phyloP scores from a whole-genome alignment of 148 eudicot species.

The Pharnaceum exiguum region DNA sequence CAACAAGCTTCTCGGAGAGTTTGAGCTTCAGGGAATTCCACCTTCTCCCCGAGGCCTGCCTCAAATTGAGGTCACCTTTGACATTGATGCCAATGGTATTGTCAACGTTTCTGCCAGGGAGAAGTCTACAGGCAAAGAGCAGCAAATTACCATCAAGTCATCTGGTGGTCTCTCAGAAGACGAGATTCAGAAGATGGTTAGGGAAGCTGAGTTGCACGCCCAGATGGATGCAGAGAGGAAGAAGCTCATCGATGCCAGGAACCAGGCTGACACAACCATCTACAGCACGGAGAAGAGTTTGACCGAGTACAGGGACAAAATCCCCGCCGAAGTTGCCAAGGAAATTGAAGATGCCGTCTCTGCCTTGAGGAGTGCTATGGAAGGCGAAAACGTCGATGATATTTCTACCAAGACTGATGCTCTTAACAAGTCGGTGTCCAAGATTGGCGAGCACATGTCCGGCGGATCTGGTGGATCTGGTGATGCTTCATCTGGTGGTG shows the following conservation, averaged over 20 bases:
- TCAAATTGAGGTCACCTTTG: slow-evolving; percentile 93
- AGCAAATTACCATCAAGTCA: slow-evolving; percentile 85
- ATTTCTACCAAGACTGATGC: slow-evolving; percentile 75
- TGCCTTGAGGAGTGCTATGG: slow-evolving; percentile 65
- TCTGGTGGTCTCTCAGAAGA: slow-evolving; percentile 88
- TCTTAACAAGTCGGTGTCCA: slow-evolving; percentile 85
- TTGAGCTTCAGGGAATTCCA: slow-evolving; percentile 92
- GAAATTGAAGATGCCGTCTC: slow-evolving; percentile 73
- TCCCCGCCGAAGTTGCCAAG: slow-evolving; percentile 60
- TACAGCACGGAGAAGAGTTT: slow-evolving; percentile 88
- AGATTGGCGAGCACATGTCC: slow-evolving; percentile 91
- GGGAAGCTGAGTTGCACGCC: slow-evolving; percentile 83
- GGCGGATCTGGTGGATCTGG: slow-evolving; percentile 41
- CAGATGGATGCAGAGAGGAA: slow-evolving; percentile 85
- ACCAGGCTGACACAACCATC: slow-evolving; percentile 79
- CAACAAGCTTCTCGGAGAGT: slow-evolving; percentile 85
- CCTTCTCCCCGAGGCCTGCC: slow-evolving; percentile 96
- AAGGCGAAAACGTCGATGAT: slow-evolving; percentile 55
- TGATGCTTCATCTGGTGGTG: slow-evolving; percentile 26
- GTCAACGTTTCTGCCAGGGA: slow-evolving; percentile 95
- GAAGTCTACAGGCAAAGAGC: slow-evolving; percentile 81
- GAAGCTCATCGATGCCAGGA: slow-evolving; percentile 65
- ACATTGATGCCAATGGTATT: slow-evolving; percentile 94
- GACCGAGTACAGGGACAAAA: slow-evolving; percentile 73
- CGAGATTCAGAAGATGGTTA: slow-evolving; percentile 86